Evolutionary conservation across 345 rosid species (phyloP), one percentile per base, ranked within the genome.

Genomic region (Alliaria petiolata): DNA sequence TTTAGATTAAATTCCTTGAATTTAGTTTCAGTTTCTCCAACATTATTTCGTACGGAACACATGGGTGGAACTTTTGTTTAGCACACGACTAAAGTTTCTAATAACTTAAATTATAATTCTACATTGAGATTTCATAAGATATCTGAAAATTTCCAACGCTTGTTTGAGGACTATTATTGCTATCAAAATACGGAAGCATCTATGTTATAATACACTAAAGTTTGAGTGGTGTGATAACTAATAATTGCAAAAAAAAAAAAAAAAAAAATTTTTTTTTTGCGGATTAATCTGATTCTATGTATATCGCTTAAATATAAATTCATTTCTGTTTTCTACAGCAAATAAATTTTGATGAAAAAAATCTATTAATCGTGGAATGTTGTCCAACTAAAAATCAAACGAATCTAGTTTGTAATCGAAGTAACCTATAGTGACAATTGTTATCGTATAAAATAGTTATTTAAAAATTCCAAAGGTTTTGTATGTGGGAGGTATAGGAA

Each of bases 11-110:
- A 17, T 49, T 35, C 64, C 42, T 26, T 39, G 40, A 70, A 44
- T 15, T 58, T 46, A 57, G 38, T 25, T 22, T 69, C 58, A 54
- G 31, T 39, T 62, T 43, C 45, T 62, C 38, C 20, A 70, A 25
- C 56, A 54, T 33, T 43, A n/a, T 1, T 57, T 45, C 12, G 65
- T 69, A 72, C 63, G 64, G 64, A 54, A 22, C 25, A 71, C 62
- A 56, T 62, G 55, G 12, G 46, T 55, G 16, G 8, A 54, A 72
- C 49, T 45, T 72, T 45, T 64, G 56, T 55, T 53, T 30, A 53
- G 40, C 46, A 53, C 56, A 43, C 70, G 70, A 63, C 56, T 52
- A 62, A 42, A 22, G 1, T 53, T n/a, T 53, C 10, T 3, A 40
- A 19, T 28, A 16, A 8, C 17, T 14, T 30, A 39, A n/a, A 19